phyloP scores from a whole-genome alignment of 2,329 filamentous ascomycete genomes.

The Microsporum ferrugineum region DNA sequence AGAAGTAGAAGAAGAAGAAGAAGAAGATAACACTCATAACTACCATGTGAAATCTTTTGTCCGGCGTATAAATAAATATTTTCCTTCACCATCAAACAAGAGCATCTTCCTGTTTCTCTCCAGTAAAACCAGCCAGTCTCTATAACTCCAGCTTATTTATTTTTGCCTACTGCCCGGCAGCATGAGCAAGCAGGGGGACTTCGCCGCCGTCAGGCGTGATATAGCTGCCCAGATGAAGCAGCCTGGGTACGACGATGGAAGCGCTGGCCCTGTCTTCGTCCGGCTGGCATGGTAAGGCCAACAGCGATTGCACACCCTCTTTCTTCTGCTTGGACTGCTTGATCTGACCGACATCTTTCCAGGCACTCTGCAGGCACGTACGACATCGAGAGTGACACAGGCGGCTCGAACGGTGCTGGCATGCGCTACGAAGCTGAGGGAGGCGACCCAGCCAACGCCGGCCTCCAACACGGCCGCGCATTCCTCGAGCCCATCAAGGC shows the following conservation, averaged over 20 bases:
- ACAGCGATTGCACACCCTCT: constrained; percentile 5
- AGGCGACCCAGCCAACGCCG: constrained; percentile 54
- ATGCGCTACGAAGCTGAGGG: constrained; percentile 56
- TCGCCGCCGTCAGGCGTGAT: constrained; percentile 43
- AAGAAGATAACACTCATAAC: not conserved
- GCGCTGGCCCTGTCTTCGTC: constrained; percentile 52
- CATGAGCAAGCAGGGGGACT: constrained; percentile 30
- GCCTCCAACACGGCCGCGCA: constrained; percentile 51
- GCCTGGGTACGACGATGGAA: constrained; percentile 55
- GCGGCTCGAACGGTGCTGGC: constrained; percentile 53
- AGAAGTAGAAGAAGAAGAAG: not conserved
- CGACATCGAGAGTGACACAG: constrained; percentile 47
- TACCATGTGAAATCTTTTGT: not conserved
- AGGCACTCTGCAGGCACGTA: constrained; percentile 56
- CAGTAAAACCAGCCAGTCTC: not conserved
- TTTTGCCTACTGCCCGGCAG: constrained; percentile 16
- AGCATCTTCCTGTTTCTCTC: not conserved
- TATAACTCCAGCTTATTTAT: constrained; percentile 7
- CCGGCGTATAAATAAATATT: not conserved
- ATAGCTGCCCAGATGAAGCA: constrained; percentile 45
- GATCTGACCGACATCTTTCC: not conserved
- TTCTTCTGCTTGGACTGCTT: not conserved
- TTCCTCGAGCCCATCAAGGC: constrained; percentile 53
- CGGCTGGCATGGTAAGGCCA: constrained; percentile 47
- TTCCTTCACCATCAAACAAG: not conserved